phyloP scores from a whole-genome alignment of 2,329 filamentous ascomycete genomes.

The Alternaria burnsii region DNA sequence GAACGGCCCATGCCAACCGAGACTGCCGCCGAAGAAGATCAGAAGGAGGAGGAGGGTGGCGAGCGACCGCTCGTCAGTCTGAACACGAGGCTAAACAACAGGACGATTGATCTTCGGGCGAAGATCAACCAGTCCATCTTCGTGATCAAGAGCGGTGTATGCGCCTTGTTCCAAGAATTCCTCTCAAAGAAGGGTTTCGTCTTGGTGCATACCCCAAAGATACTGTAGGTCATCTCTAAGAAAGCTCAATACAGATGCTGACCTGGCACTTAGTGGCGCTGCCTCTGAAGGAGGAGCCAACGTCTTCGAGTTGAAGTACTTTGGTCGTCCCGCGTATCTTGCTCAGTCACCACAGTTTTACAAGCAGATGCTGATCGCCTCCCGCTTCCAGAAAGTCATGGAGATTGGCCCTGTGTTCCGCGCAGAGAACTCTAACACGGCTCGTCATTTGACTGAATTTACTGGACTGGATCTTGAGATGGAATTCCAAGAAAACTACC shows the following conservation, averaged over 20 bases:
- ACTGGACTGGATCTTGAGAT: slow-evolving; percentile 90
- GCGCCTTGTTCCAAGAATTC: slow-evolving; percentile 79
- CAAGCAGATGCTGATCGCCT: slow-evolving; percentile 86
- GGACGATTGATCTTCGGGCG: slow-evolving; percentile 89
- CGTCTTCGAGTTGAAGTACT: slow-evolving; percentile 91
- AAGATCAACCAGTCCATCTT: slow-evolving; percentile 92
- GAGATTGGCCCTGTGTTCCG: slow-evolving; percentile 83
- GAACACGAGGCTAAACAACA: slow-evolving; percentile 87
- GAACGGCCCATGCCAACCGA: slow-evolving; percentile 60
- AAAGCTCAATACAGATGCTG: not conserved
- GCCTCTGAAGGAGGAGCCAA: slow-evolving; percentile 93
- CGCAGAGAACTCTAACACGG: slow-evolving; percentile 86
- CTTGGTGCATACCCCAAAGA: slow-evolving; percentile 86
- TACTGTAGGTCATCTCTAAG: slow-evolving; percentile 7
- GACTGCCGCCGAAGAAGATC: slow-evolving; percentile 57
- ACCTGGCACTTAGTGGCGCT: slow-evolving; percentile 61
- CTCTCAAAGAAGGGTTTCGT: slow-evolving; percentile 78
- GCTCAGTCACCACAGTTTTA: slow-evolving; percentile 86
- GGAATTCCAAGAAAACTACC: slow-evolving; percentile 82
- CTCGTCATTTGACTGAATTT: slow-evolving; percentile 87
- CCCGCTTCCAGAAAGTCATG: slow-evolving; percentile 78
- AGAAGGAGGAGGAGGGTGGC: slow-evolving; percentile 62
- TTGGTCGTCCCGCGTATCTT: slow-evolving; percentile 81
- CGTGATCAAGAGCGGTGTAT: slow-evolving; percentile 70
- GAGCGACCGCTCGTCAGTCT: slow-evolving; percentile 77